A percentile compares a stretch with the other conserved stretches of the same genome.
These are phyloP conservation scores for Colletotrichum incanum DNA, from an alignment of 2,329 filamentous ascomycete genomes.

Conservation along the genomic window DNA sequence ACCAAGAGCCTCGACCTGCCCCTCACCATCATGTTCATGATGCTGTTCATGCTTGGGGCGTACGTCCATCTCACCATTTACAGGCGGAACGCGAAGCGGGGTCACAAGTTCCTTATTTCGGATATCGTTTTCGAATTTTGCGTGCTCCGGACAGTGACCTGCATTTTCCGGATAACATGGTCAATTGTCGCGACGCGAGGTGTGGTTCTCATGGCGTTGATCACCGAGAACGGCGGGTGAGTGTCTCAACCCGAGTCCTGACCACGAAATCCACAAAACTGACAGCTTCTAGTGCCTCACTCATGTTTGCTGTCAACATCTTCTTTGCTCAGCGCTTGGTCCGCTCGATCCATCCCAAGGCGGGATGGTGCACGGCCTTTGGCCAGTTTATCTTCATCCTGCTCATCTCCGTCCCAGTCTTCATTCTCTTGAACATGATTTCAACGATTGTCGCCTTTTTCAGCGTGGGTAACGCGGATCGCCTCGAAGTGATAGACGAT, in stretches of 20 bases:
- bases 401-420: conserved; percentile 48
- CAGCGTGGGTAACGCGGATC: conserved; percentile 43
- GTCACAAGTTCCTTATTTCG: conserved; percentile 58
- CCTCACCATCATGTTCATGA: conserved; percentile 47
- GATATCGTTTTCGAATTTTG: conserved; percentile 56
- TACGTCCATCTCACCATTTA: conserved; percentile 48
- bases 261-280: neutral
- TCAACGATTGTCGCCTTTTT: conserved; percentile 48
- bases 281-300: conserved; percentile 48
- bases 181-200: conserved; percentile 47
- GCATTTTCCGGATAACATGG: conserved; percentile 56
- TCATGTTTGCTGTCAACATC: conserved; percentile 56
- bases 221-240: conserved; percentile 56
- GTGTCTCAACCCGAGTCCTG: neutral
- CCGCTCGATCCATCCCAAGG: conserved; percentile 54
- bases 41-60: conserved; percentile 47
- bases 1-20: conserved; percentile 45
- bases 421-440: conserved; percentile 53
- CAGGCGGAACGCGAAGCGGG: conserved; percentile 50
- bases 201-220: conserved; percentile 53
- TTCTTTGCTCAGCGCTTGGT: conserved; percentile 58
- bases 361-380: conserved; percentile 54
- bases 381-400: conserved; percentile 46
- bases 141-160: conserved; percentile 53
- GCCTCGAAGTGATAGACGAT: conserved; percentile 32